Evolutionary conservation across 2,329 filamentous ascomycete genomes (phyloP).

Genomic region (Arthroderma sp.): DNA sequence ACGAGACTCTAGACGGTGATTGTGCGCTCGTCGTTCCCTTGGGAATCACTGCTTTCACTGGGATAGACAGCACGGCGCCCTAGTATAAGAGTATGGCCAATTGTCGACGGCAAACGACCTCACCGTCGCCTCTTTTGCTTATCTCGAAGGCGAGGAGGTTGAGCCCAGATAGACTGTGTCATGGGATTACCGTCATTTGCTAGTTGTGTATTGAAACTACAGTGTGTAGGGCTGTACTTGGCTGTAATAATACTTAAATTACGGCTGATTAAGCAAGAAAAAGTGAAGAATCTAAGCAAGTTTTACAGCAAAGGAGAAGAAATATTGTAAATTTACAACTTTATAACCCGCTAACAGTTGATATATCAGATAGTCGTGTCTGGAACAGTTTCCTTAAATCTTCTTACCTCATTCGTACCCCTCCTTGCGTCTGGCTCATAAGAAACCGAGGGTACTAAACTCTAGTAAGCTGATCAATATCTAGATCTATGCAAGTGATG

Average conservation of each 20-base stretch:
- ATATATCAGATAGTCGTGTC: too few species aligned
- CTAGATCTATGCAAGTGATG: too few species aligned
- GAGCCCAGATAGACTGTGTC: background rate
- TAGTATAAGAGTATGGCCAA: background rate
- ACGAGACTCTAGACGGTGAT: background rate
- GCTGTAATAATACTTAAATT: background rate
- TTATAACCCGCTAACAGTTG: too few species aligned
- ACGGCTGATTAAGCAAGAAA: background rate
- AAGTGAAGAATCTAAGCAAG: background rate
- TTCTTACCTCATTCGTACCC: too few species aligned
- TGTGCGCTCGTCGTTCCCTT: background rate
- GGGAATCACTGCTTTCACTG: background rate
- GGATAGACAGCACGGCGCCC: background rate
- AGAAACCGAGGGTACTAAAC: too few species aligned
- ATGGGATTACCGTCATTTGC: background rate
- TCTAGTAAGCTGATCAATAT: too few species aligned
- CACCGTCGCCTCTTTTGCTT: conserved; percentile 1
- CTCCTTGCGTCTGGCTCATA: too few species aligned
- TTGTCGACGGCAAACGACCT: background rate
- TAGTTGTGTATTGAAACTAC: background rate
- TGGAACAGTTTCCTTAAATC: too few species aligned
- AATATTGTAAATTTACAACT: too few species aligned
- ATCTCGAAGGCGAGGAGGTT: background rate
- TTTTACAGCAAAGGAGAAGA: background rate
- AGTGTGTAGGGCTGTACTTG: background rate